A percentile compares a stretch with the other conserved stretches of the same genome.
Evolutionary conservation across 805 yeast genomes (phyloP).

Genomic region (Yarrowia sp.): DNA sequence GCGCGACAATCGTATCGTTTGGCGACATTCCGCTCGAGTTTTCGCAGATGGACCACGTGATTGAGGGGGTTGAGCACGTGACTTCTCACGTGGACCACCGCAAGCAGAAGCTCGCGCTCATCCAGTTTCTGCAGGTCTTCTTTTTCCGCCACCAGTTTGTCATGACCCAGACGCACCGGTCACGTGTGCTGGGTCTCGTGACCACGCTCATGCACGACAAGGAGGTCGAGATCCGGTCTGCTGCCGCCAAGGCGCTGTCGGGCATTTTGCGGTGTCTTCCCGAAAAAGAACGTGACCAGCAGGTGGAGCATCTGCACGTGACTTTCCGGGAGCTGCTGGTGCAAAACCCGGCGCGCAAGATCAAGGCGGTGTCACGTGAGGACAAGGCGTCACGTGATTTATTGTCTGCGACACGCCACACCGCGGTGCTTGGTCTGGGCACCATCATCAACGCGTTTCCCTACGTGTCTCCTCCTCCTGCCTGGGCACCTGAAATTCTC

Average conservation of each 20-base stretch:
- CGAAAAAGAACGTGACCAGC: constrained; percentile 52
- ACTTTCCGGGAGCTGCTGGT: constrained; percentile 49
- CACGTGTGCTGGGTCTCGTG: constrained; percentile 59
- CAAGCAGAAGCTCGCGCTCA: constrained; percentile 69
- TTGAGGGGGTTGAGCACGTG: constrained; percentile 56
- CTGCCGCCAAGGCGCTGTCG: constrained; percentile 75
- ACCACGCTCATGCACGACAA: constrained; percentile 62
- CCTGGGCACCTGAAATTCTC: constrained; percentile 82
- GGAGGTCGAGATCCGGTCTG: constrained; percentile 76
- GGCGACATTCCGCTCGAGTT: constrained; percentile 58
- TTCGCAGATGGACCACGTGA: constrained; percentile 53
- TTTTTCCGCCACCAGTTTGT: constrained; percentile 71
- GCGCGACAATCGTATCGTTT: constrained; percentile 55
- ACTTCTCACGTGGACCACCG: constrained; percentile 53
- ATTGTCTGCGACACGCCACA: constrained; percentile 60
- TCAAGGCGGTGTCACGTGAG: constrained; percentile 7
- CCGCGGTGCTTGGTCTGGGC: constrained; percentile 87
- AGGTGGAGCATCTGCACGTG: constrained; percentile 54
- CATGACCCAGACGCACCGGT: constrained; percentile 58
- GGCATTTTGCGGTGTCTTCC: constrained; percentile 75
- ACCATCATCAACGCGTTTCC: constrained; percentile 90
- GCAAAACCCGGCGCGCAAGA: neutral
- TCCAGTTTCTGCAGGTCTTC: constrained; percentile 74
- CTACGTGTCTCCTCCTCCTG: constrained; percentile 87
- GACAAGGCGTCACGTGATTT: constrained; percentile 15